A percentile compares a stretch with the other conserved stretches of the same genome.
Conservation (phyloP, 352 stramenopile species). For the Phytophthora hibernalis region DNA sequence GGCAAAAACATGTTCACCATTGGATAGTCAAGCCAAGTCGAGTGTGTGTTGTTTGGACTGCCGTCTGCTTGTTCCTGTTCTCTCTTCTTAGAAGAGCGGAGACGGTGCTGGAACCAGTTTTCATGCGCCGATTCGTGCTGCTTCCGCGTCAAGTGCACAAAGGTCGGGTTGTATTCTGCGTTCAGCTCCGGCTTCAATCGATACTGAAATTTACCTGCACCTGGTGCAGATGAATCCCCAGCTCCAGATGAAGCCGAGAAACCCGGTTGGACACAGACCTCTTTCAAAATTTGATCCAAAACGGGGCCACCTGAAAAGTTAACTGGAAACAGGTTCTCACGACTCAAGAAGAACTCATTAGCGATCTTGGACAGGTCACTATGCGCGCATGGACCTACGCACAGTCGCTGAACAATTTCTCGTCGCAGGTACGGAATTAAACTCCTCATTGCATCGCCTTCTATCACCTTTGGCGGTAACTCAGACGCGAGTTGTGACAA, state of each 20-base stretch:
- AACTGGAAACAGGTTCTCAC: conserved; percentile 76
- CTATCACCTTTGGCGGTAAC: conserved; percentile 65
- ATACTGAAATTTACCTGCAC: conserved; percentile 79
- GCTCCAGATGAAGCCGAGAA: conserved; percentile 31
- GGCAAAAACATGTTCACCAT: conserved; percentile 85
- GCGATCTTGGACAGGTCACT: conserved; percentile 87
- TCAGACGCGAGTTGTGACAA: conserved; percentile 82
- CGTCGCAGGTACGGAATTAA: conserved; percentile 75
- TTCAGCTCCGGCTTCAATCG: conserved; percentile 83
- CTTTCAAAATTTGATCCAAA: conserved; percentile 82
- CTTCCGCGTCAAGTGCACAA: conserved; percentile 88
- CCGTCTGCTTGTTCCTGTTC: conserved; percentile 70
- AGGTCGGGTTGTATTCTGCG: conserved; percentile 87
- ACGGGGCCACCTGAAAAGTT: conserved; percentile 75
- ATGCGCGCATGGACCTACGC: conserved; percentile 80
- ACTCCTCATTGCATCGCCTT: conserved; percentile 57
- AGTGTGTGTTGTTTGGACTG: conserved; percentile 69
- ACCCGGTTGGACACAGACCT: conserved; percentile 60
- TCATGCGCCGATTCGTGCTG: conserved; percentile 89
- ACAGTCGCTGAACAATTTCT: conserved; percentile 84
- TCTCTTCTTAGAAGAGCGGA: conserved; percentile 70
- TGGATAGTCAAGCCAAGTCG: conserved; percentile 82
- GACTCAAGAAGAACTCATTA: conserved; percentile 81
- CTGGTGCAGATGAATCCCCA: conserved; percentile 38
- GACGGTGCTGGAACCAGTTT: conserved; percentile 86